Conservation (phyloP, 1,139 yeast genomes). For the Taphrina deformans region DNA sequence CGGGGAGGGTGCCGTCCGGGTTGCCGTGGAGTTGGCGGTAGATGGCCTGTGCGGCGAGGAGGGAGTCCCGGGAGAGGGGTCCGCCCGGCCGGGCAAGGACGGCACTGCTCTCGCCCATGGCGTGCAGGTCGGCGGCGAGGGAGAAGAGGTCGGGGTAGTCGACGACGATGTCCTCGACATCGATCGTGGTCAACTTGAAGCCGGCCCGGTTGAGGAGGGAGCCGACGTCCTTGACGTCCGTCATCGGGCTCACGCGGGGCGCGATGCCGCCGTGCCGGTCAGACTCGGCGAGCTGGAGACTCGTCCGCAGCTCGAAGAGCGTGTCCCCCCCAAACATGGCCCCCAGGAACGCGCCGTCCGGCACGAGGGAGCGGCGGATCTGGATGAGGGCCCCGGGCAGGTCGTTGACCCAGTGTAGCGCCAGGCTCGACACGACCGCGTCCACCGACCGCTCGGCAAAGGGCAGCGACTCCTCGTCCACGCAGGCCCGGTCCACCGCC, state of each 20-base stretch:
- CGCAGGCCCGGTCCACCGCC: conserved; percentile 54
- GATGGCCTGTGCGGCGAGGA: conserved; percentile 74
- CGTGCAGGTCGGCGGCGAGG: conserved; percentile 67
- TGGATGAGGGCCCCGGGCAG: conserved; percentile 63
- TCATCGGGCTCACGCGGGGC: conserved; percentile 78
- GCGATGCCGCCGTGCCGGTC: conserved; percentile 78
- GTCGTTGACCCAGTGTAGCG: conserved; percentile 85
- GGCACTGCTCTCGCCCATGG: conserved; percentile 85
- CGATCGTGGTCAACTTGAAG: conserved; percentile 76
- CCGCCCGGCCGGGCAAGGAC: conserved; percentile 51
- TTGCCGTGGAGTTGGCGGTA: conserved; percentile 68
- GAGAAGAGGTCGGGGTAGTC: conserved; percentile 76
- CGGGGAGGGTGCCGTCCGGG: conserved; percentile 51
- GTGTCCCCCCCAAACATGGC: conserved; percentile 87
- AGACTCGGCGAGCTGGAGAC: conserved; percentile 77
- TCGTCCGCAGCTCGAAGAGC: conserved; percentile 72
- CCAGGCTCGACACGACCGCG: conserved; percentile 70
- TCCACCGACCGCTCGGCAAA: conserved; percentile 55
- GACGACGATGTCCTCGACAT: conserved; percentile 78
- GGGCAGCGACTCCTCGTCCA: conserved; percentile 61
- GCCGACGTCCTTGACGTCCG: conserved; percentile 75
- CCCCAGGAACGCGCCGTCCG: conserved; percentile 81
- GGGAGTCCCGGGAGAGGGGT: conserved; percentile 63
- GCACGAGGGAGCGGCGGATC: conserved; percentile 64
- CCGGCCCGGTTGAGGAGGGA: conserved; percentile 71